A percentile compares a stretch with the other conserved stretches of the same genome.
Evolutionary conservation across 2,329 filamentous ascomycete species (phyloP).

Genomic region (Arachnomyces sp.): DNA sequence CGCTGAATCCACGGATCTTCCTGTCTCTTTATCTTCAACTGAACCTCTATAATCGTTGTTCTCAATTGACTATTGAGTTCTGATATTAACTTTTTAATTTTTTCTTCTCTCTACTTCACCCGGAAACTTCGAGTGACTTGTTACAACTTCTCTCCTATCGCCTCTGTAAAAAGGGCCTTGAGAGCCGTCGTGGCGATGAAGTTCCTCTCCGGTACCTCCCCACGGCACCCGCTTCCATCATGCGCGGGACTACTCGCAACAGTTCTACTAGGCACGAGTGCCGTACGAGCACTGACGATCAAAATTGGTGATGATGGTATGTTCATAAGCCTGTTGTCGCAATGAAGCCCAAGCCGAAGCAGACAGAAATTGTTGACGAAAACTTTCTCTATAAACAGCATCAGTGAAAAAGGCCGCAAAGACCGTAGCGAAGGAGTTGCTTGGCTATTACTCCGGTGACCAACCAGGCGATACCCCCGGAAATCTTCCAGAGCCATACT

Average conservation of each 20-base stretch:
- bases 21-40: too few species aligned
- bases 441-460: slow-evolving; percentile 28
- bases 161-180: too few species aligned
- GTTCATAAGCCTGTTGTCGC: background rate
- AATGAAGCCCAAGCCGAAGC: too few species aligned
- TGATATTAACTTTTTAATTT: too few species aligned
- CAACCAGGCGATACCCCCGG: slow-evolving; percentile 23
- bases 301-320: slow-evolving; percentile 11
- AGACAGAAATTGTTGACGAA: too few species aligned
- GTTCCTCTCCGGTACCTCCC: too few species aligned
- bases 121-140: too few species aligned
- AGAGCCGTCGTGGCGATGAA: slow-evolving; percentile 2
- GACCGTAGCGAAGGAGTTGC: slow-evolving; percentile 24
- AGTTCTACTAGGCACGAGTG: background rate
- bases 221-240: background rate
- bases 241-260: background rate
- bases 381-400: slow-evolving; percentile 11
- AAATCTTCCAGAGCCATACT: slow-evolving; percentile 26
- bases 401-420: slow-evolving; percentile 27
- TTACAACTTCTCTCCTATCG: too few species aligned
- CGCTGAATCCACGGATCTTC: too few species aligned
- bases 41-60: too few species aligned
- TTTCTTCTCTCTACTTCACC: too few species aligned
- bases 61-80: too few species aligned
- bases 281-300: slow-evolving; percentile 6